phyloP scores from a whole-genome alignment of 2,329 filamentous ascomycete genomes.

The Blastomyces emzantsi region DNA sequence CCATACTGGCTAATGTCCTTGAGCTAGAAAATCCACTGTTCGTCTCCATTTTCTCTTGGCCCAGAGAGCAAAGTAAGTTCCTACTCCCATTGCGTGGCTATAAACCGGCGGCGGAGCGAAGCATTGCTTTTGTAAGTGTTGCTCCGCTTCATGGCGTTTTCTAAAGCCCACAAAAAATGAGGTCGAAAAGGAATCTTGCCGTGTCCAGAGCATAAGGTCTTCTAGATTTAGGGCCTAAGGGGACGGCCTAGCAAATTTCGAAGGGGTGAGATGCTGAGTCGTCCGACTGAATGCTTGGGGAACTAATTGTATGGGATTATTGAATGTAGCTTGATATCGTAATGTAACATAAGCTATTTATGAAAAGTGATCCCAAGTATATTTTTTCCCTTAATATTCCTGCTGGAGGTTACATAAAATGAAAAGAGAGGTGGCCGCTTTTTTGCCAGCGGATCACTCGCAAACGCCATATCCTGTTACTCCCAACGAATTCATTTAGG shows the following conservation, averaged over 20 bases:
- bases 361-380: background rate
- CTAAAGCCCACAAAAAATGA: no score
- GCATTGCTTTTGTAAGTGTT: no score
- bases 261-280: background rate
- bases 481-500: background rate
- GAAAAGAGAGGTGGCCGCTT: background rate
- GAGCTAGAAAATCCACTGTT: background rate
- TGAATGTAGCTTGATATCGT: background rate
- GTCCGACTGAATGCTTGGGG: background rate
- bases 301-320: background rate
- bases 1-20: background rate
- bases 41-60: background rate
- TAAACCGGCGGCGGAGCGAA: background rate
- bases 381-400: background rate
- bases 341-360: background rate
- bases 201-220: no score
- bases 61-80: background rate
- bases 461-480: conserved; percentile 4
- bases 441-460: background rate
- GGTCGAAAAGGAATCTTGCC: no score
- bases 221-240: background rate
- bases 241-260: background rate
- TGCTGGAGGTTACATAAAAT: background rate
- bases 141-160: no score
- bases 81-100: background rate